Evolutionary conservation across 163 green algal genomes (phyloP).

Genomic region (Prototheca cutis): DNA sequence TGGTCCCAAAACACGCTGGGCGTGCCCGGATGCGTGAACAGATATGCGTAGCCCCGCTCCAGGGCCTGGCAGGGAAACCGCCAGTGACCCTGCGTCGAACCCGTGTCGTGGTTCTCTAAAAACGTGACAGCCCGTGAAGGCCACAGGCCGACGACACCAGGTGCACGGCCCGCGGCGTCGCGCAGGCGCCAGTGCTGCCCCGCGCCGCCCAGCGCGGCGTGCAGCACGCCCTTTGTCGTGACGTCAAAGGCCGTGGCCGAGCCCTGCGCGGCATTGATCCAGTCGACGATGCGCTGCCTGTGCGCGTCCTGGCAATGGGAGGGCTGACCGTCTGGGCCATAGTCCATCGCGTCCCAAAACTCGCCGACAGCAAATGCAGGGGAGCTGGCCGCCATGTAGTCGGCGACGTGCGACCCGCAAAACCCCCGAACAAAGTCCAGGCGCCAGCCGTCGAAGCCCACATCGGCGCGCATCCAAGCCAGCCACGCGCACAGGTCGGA

Average conservation of each 20-base stretch:
- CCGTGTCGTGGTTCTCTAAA: constrained; percentile 80
- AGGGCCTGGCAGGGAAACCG: constrained; percentile 57
- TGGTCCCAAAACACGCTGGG: constrained; percentile 59
- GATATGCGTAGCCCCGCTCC: constrained; percentile 73
- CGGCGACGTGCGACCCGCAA: constrained; percentile 47
- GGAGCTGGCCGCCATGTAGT: constrained; percentile 56
- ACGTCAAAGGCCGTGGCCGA: constrained; percentile 68
- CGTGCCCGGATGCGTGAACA: constrained; percentile 74
- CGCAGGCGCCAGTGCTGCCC: constrained; percentile 73
- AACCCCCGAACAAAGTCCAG: constrained; percentile 56
- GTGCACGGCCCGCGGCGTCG: constrained; percentile 60
- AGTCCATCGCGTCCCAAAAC: constrained; percentile 62
- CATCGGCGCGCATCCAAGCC: constrained; percentile 51
- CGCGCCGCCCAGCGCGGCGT: constrained; percentile 30
- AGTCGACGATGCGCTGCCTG: constrained; percentile 66
- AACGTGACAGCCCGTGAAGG: constrained; percentile 73
- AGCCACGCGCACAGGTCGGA: constrained; percentile 65
- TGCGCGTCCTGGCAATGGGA: constrained; percentile 62
- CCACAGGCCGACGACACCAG: constrained; percentile 81
- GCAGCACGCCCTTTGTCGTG: constrained; percentile 63
- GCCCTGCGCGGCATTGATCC: constrained; percentile 64
- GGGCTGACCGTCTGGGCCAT: constrained; percentile 44
- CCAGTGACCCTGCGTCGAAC: constrained; percentile 64
- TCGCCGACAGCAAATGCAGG: constrained; percentile 70
- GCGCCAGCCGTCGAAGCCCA: constrained; percentile 69